Evolutionary conservation across 352 stramenopile species (phyloP).

Genomic region (Pythium sp.): DNA sequence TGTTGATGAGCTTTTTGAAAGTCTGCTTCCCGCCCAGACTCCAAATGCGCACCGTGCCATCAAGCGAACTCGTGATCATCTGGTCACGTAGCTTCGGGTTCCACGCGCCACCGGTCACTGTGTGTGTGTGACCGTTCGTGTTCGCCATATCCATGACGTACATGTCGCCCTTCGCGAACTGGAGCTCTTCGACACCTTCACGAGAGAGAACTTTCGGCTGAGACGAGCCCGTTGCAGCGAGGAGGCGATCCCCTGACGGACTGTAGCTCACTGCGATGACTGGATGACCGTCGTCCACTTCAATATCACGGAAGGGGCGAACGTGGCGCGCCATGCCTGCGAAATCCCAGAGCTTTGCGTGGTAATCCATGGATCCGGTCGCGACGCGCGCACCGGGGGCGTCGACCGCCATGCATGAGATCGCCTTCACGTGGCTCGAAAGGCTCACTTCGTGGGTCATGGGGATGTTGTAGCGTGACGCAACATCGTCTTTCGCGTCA

Average conservation of each 20-base stretch:
- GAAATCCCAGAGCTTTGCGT: constrained; percentile 87
- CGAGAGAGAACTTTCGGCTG: constrained; percentile 75
- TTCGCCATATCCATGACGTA: constrained; percentile 86
- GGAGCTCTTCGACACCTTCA: constrained; percentile 75
- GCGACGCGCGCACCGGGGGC: constrained; percentile 60
- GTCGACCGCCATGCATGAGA: constrained; percentile 75
- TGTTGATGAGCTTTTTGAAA: constrained; percentile 80
- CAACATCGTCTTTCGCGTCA: constrained; percentile 49
- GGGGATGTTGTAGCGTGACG: constrained; percentile 61
- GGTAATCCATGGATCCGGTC: constrained; percentile 82
- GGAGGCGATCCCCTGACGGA: constrained; percentile 67
- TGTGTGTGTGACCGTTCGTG: constrained; percentile 81
- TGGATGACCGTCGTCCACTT: constrained; percentile 78
- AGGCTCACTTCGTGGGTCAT: constrained; percentile 71
- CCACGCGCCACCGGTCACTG: constrained; percentile 65
- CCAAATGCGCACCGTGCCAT: constrained; percentile 81
- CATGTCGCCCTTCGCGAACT: constrained; percentile 85
- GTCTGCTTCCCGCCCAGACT: constrained; percentile 60
- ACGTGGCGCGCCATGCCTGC: constrained; percentile 82
- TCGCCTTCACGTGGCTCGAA: constrained; percentile 48
- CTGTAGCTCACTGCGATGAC: constrained; percentile 80
- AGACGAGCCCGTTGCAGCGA: constrained; percentile 67
- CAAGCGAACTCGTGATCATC: constrained; percentile 79
- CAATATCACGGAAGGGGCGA: constrained; percentile 72
- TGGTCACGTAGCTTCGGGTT: constrained; percentile 63